phyloP scores from a whole-genome alignment of 2,329 filamentous ascomycete species.

The Akanthomyces lecanii region DNA sequence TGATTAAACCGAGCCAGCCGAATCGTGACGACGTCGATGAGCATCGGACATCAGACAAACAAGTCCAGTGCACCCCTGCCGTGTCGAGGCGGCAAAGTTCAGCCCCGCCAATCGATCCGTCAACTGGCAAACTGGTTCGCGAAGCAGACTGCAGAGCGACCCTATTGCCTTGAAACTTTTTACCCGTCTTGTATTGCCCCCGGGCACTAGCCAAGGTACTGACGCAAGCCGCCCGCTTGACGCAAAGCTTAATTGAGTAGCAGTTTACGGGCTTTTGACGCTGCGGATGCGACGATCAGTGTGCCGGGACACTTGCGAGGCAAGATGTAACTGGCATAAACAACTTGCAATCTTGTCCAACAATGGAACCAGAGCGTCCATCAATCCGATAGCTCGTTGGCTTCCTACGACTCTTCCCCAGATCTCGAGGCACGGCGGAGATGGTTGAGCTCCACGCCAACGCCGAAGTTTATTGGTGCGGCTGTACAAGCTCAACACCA shows the following conservation, averaged over 20 bases:
- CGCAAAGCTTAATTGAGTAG: too few species aligned
- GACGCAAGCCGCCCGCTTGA: too few species aligned
- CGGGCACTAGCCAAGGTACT: too few species aligned
- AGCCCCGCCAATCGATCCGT: not conserved
- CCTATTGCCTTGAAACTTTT: not conserved
- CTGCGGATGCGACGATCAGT: too few species aligned
- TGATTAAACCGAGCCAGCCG: constrained; percentile 8
- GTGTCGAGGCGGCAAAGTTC: not conserved
- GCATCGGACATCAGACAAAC: not conserved
- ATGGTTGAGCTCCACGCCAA: constrained; percentile 1
- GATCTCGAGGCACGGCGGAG: not conserved
- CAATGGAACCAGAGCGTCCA: not conserved
- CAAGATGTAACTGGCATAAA: too few species aligned
- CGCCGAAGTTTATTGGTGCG: constrained; percentile 8
- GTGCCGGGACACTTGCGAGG: too few species aligned
- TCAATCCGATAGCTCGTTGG: not conserved
- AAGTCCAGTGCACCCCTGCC: not conserved
- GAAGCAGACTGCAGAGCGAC: not conserved
- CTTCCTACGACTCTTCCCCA: not conserved
- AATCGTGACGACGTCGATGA: not conserved
- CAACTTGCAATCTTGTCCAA: not conserved
- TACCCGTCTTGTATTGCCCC: too few species aligned
- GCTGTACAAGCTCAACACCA: not conserved
- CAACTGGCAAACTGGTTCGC: too few species aligned
- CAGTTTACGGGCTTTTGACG: too few species aligned